phyloP scores from a whole-genome alignment of 2,329 filamentous ascomycete species.

The Amauroascus verrucosus region DNA sequence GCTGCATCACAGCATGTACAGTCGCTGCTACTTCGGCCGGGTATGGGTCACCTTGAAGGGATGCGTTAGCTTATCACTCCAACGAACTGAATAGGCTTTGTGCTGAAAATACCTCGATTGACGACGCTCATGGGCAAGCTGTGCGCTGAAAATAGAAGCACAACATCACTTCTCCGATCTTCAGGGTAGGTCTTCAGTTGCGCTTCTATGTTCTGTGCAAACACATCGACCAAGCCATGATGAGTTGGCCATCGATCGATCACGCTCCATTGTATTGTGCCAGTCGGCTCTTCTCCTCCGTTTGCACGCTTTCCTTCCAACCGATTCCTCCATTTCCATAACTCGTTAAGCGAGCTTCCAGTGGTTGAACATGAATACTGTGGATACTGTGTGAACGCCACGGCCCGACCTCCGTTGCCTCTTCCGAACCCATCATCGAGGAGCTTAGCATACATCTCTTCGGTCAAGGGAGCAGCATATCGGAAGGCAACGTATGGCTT shows the following conservation, averaged over 20 bases:
- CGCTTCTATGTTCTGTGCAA: conserved; percentile 83
- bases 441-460: conserved; percentile 78
- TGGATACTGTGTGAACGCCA: conserved; percentile 96
- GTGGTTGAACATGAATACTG: conserved; percentile 98
- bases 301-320: conserved; percentile 64
- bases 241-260: conserved; percentile 98
- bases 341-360: conserved; percentile 86
- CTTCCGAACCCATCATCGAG: conserved; percentile 82
- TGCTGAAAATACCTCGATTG: conserved; percentile 56
- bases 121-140: conserved; percentile 95
- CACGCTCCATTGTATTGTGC: conserved; percentile 86
- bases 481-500: conserved; percentile 97
- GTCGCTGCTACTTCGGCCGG: conserved; percentile 92
- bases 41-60: conserved; percentile 68
- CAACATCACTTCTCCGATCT: conserved; percentile 66
- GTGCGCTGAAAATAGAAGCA: conserved; percentile 89
- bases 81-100: neutral
- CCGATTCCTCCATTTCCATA: conserved; percentile 89
- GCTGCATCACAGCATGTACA: conserved; percentile 91
- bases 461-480: conserved; percentile 85
- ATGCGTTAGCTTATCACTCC: neutral
- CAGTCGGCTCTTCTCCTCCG: conserved; percentile 45
- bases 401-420: conserved; percentile 81
- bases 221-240: conserved; percentile 76
- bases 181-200: conserved; percentile 75